Conservation (phyloP, 1,284 basidiomycete genomes). For the Moniliophthora roreri region DNA sequence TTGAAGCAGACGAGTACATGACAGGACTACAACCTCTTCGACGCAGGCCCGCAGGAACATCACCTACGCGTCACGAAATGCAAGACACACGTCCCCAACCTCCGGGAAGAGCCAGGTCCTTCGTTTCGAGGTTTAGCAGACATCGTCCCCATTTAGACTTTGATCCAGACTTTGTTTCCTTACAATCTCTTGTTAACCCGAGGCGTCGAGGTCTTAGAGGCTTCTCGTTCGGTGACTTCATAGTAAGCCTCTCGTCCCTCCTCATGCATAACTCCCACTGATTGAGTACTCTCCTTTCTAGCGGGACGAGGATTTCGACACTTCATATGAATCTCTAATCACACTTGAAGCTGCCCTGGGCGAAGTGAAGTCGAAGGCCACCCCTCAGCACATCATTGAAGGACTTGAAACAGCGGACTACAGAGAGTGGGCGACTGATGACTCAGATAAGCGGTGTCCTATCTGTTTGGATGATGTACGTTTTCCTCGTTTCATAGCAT, state of each 20-base stretch:
- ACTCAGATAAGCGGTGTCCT: slow-evolving; percentile 70
- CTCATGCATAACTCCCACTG: neutral
- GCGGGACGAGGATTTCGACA: slow-evolving; percentile 73
- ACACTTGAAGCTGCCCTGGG: slow-evolving; percentile 57
- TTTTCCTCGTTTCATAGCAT: slow-evolving; percentile 15
- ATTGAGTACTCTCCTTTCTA: slow-evolving; percentile 27
- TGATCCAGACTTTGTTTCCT: slow-evolving; percentile 5
- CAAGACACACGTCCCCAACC: slow-evolving; percentile 4
- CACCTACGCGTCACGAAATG: slow-evolving; percentile 1
- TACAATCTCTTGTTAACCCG: slow-evolving; percentile 6
- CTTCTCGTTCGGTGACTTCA: slow-evolving; percentile 51
- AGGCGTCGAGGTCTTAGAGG: slow-evolving; percentile 22
- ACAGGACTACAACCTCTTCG: neutral
- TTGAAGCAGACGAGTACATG: neutral
- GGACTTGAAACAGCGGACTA: slow-evolving; percentile 59
- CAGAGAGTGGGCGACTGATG: slow-evolving; percentile 62
- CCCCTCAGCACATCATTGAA: slow-evolving; percentile 57
- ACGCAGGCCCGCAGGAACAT: neutral
- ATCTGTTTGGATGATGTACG: slow-evolving; percentile 80
- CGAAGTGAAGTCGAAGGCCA: slow-evolving; percentile 61
- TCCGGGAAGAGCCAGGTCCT: slow-evolving; percentile 2
- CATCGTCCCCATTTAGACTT: slow-evolving; percentile 1
- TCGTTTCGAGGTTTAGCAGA: slow-evolving; percentile 4
- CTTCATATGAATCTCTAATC: slow-evolving; percentile 69
- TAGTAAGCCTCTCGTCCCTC: slow-evolving; percentile 45